Evolutionary conservation across 2,329 filamentous ascomycete species (phyloP).

Genomic region (Exophiala viscosa): DNA sequence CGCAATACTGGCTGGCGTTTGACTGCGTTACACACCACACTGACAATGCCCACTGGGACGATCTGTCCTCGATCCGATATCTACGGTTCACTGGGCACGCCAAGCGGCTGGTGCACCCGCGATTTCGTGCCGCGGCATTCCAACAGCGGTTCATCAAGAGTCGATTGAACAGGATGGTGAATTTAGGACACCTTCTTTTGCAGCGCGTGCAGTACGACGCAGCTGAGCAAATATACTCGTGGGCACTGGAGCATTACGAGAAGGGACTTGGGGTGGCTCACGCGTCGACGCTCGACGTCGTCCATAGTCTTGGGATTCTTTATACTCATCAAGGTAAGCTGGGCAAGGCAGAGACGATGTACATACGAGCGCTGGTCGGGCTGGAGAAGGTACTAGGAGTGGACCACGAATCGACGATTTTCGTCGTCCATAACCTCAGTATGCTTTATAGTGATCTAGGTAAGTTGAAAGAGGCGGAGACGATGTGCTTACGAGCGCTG

Average conservation of each 20-base stretch:
- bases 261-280: slow-evolving; percentile 12
- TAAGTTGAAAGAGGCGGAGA: slow-evolving; percentile 27
- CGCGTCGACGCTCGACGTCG: slow-evolving; percentile 24
- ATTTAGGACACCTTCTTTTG: slow-evolving; percentile 1
- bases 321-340: slow-evolving; percentile 26
- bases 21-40: slow-evolving; percentile 8
- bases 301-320: slow-evolving; percentile 24
- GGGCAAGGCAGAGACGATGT: slow-evolving; percentile 28
- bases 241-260: slow-evolving; percentile 10
- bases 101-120: not conserved
- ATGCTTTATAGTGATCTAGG: slow-evolving; percentile 26
- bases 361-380: slow-evolving; percentile 26
- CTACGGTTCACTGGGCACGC: slow-evolving; percentile 8
- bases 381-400: slow-evolving; percentile 22
- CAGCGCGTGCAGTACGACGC: slow-evolving; percentile 6
- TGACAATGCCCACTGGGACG: not conserved
- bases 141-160: not conserved
- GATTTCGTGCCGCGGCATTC: not conserved
- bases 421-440: slow-evolving; percentile 30
- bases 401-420: slow-evolving; percentile 24
- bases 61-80: not conserved
- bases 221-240: slow-evolving; percentile 26
- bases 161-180: not conserved
- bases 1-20: slow-evolving; percentile 10
- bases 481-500: slow-evolving; percentile 28